Evolutionary conservation across 768 basidiomycete species (phyloP), one percentile per base, ranked within the genome.

Genomic region (Hebeloma cylindrosporum): DNA sequence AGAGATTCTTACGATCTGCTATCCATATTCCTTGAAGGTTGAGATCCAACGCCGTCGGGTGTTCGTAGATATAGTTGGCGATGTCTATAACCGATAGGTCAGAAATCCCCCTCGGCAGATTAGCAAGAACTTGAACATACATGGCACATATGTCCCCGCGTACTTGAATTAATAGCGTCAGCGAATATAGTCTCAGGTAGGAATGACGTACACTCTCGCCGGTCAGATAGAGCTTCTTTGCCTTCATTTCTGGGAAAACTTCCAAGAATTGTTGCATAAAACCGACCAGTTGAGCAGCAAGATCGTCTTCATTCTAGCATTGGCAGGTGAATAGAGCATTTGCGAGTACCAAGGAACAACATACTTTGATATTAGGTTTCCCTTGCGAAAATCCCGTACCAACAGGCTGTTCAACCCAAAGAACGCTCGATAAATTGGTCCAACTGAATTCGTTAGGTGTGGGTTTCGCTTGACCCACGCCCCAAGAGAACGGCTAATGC

Each of bases 371-470:
- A 45, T 81, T 78, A 0, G 87, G 85, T 10, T 49, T 68, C 13
- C 87, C 87, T 48, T 83, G 83, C 2, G 83, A 83, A 60, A 82
- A 89, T 0, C 87, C 87, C 4, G 86, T 88, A 4, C 87, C 87
- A 22, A 89, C 80, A 3, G 87, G 87, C 51, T 88, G 88, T 51
- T 90, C 88, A 8, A 89, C 77, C 71, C 76, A 90, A 13, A 88
- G 65, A 5, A 88, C 63, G 43, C 82, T 86, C 2, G 85, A 85
- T 6, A 89, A 69, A 55, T 88, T 89, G 0, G 87, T 88, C 87
- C 87, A 89, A 60, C 84, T 85, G 53, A 73, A 75, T 51, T 82
- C 72, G 41, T 88, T 89, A 4, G 60, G 68, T 1, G 75, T 83
- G 3, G 85, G 80, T 43, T 72, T 72, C 1, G 83, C 85, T 54